Base-by-base conservation (phyloP, 108 stramenopile species). In the Cylindrotheca fusiformis region DNA sequence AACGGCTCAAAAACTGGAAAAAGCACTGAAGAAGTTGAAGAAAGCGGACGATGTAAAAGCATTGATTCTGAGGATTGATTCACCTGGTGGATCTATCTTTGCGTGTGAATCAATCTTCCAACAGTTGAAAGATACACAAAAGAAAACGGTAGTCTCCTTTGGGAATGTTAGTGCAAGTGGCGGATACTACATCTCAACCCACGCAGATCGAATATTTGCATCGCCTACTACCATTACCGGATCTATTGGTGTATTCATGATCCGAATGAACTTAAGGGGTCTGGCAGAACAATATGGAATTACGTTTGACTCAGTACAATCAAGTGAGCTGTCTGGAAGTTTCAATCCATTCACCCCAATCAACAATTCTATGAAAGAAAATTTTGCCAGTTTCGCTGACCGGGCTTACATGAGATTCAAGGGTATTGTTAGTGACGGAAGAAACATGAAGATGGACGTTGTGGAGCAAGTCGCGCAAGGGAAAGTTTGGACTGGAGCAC, bases 131-230 rank as follows among this genome's bases (percentile, higher is more conserved):
- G 67, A 79, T 51, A 29, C 85, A 48, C 67, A 66, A 12, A 69
- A 82, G 41, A 71, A 73, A 28, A 70, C 70, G 5, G 72, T 91
- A 30, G 83, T 85, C 26, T 84, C 82, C 22, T 83, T 91, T 64
- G 82, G 82, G 25, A 87, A 91, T 71, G 71, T 75, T 17, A 82
- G 82, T 32, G 90, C 90, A 26, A 86, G 85, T 55, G 90, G 86
- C 18, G 90, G 90, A 2, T 91, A 91, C 71, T 91, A 91, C 76
- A 82, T 91, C 28, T 49, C 82, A 27, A 71, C 83, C 25, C 58
- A 68, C 33, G 75, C 69, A 21, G 63, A 87, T 52, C 80, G 74
- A 18, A 86, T 91, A 51, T 91, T 88, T 66, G 86, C 84, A 3
- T 70, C 61, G 22, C 70, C 79, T 21, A 86, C 82, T 17, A 91